Percentiles rank a stretch among this genome's conserved stretches.
Conservation (phyloP, 352 stramenopile species). For the Globisporangium perplexum region DNA sequence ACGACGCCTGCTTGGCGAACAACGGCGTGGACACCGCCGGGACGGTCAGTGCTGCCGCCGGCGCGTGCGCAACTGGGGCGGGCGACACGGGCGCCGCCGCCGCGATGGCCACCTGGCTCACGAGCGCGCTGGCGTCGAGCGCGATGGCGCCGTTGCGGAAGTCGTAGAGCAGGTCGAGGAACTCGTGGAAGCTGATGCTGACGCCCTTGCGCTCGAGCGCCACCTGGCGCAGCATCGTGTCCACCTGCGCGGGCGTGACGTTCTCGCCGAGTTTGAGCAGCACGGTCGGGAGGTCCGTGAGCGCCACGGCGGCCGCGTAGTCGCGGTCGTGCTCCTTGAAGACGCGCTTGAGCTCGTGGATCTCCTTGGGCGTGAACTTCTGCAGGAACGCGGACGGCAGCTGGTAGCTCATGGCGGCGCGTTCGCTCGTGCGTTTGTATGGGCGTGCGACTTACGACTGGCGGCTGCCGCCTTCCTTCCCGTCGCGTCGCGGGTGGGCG, state of each 20-base stretch:
- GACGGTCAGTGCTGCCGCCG: slow-evolving; percentile 2
- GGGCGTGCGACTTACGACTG: no score
- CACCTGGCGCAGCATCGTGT: slow-evolving; percentile 62
- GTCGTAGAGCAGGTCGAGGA: slow-evolving; percentile 72
- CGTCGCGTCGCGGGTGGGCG: background rate
- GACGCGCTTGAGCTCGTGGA: slow-evolving; percentile 80
- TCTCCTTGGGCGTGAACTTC: slow-evolving; percentile 86
- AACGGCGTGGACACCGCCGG: slow-evolving; percentile 12
- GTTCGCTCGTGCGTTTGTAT: no score
- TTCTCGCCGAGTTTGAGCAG: slow-evolving; percentile 80
- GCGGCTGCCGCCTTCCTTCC: no score
- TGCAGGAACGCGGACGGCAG: slow-evolving; percentile 77
- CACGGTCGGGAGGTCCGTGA: slow-evolving; percentile 45
- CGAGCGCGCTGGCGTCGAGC: slow-evolving; percentile 36
- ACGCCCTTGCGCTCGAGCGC: slow-evolving; percentile 29
- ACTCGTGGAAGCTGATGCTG: slow-evolving; percentile 74
- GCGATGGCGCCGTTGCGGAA: slow-evolving; percentile 62
- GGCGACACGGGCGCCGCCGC: slow-evolving; percentile 1
- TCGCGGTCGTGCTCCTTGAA: slow-evolving; percentile 84
- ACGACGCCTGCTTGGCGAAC: slow-evolving; percentile 13
- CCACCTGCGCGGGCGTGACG: slow-evolving; percentile 51
- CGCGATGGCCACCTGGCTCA: slow-evolving; percentile 35
- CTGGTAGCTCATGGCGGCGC: slow-evolving; percentile 73
- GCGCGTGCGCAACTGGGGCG: slow-evolving; percentile 3
- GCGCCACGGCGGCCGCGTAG: slow-evolving; percentile 47